phyloP scores from a whole-genome alignment of 2,329 filamentous ascomycete species.

The Colletotrichum paranaense region DNA sequence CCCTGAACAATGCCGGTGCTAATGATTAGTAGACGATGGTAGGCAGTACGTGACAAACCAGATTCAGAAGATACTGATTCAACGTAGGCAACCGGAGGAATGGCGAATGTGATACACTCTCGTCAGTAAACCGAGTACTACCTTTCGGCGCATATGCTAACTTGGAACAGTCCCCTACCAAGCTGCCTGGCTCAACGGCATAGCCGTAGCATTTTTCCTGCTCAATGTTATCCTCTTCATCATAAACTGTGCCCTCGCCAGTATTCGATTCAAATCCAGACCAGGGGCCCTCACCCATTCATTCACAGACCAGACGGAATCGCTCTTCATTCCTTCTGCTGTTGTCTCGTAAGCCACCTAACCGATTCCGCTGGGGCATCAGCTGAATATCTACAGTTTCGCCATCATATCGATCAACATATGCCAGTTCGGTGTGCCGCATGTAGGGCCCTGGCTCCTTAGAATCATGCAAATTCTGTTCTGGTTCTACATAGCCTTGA shows the following conservation, averaged over 20 bases:
- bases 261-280: conserved; percentile 75
- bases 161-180: conserved; percentile 60
- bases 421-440: conserved; percentile 78
- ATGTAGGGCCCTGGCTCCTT: conserved; percentile 71
- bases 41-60: conserved; percentile 28
- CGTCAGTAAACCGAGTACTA: conserved; percentile 61
- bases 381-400: conserved; percentile 60
- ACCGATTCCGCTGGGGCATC: conserved; percentile 39
- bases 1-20: conserved; percentile 12
- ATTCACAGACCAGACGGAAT: conserved; percentile 82
- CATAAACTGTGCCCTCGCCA: conserved; percentile 72
- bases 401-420: conserved; percentile 84
- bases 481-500: conserved; percentile 78
- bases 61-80: neutral
- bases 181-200: conserved; percentile 65
- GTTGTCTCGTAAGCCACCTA: conserved; percentile 53
- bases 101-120: conserved; percentile 64
- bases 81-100: conserved; percentile 63
- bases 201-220: conserved; percentile 71
- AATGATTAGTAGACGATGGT: conserved; percentile 45
- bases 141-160: conserved; percentile 67
- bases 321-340: conserved; percentile 79
- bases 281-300: conserved; percentile 78
- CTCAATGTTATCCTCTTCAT: conserved; percentile 73
- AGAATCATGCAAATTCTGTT: conserved; percentile 73